Evolutionary conservation across 1,139 yeast genomes (phyloP).

Genomic region (Lodderomyces pseudojiufengensis): DNA sequence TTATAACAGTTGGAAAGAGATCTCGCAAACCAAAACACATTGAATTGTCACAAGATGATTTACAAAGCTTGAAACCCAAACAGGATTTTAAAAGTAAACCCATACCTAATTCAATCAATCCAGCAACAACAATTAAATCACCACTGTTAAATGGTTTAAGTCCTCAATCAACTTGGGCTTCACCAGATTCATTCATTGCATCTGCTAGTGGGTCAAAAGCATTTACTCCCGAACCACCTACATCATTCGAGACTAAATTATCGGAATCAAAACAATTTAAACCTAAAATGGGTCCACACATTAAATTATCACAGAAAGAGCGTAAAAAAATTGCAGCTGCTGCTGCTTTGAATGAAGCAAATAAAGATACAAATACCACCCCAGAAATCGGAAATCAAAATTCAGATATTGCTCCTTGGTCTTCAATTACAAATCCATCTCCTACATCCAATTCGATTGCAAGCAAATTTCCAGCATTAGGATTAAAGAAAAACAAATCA

Average conservation of each 20-base stretch:
- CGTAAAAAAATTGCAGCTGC: constrained; percentile 32
- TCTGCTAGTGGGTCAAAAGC: constrained; percentile 12
- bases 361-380: constrained; percentile 1
- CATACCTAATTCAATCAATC: background rate
- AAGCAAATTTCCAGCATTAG: constrained; percentile 14
- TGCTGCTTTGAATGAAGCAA: constrained; percentile 1
- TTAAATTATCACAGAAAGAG: constrained; percentile 50
- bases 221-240: constrained; percentile 5
- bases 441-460: background rate
- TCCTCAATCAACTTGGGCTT: constrained; percentile 33
- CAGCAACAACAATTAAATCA: constrained; percentile 1
- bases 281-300: constrained; percentile 33
- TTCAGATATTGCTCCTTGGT: constrained; percentile 10
- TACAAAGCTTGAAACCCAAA: background rate
- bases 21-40: background rate
- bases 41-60: no score
- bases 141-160: constrained; percentile 19
- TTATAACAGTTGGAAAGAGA: constrained; percentile 1
- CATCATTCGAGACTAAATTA: constrained; percentile 7
- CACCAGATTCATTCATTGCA: constrained; percentile 17
- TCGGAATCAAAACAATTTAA: constrained; percentile 17
- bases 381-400: background rate
- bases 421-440: constrained; percentile 1
- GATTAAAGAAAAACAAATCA: constrained; percentile 9
- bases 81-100: background rate